phyloP scores from a whole-genome alignment of 2,329 filamentous ascomycete genomes.

The Apiospora saccharicola region DNA sequence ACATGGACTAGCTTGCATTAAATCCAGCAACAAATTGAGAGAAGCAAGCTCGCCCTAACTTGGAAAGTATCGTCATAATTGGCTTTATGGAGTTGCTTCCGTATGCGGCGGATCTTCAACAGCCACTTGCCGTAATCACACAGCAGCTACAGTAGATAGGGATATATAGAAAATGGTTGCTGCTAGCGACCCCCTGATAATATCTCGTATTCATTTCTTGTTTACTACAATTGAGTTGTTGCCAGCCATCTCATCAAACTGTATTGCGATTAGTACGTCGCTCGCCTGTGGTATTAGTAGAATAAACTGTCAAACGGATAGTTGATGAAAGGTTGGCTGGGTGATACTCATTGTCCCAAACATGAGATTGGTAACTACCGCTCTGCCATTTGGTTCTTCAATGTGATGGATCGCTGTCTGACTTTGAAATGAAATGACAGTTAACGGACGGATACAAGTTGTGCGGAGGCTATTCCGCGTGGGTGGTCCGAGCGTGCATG shows the following conservation, averaged over 20 bases:
- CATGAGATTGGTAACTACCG: background rate
- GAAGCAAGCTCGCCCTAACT: background rate
- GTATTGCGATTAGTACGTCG: background rate
- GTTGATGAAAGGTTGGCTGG: background rate
- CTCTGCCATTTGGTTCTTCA: background rate
- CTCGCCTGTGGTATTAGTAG: background rate
- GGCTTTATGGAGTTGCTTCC: background rate
- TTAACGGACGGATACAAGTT: background rate
- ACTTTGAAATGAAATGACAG: background rate
- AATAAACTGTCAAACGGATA: background rate
- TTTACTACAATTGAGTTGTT: too few relatives aligned
- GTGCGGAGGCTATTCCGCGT: background rate
- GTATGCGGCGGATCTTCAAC: too few relatives aligned
- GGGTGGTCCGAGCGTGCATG: background rate
- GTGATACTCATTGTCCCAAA: background rate
- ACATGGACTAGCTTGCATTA: background rate
- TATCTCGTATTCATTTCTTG: too few relatives aligned
- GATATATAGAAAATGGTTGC: too few relatives aligned
- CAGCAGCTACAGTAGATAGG: too few relatives aligned
- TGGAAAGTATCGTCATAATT: background rate
- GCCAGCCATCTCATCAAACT: background rate
- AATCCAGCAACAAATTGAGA: background rate
- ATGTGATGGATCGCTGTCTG: background rate
- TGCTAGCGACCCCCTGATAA: too few relatives aligned
- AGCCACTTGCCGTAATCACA: too few relatives aligned